These are phyloP conservation scores for Pythium monospermum DNA, from an alignment of 352 stramenopile genomes.

Conservation along the genomic window DNA sequence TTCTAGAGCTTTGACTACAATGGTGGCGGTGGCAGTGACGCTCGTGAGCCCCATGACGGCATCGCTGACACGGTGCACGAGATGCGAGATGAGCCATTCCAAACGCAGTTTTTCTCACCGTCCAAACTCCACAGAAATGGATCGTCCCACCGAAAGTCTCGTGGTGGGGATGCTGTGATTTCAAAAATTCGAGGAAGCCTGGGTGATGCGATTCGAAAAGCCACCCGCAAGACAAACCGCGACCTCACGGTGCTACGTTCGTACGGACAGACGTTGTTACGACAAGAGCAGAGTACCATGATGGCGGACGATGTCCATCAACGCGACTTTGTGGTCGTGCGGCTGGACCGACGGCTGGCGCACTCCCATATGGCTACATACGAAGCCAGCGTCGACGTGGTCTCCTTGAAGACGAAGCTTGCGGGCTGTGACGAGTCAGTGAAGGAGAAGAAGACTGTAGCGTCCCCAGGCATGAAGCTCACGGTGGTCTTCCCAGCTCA, in stretches of 20 bases:
- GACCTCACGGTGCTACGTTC: constrained; percentile 61
- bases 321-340: constrained; percentile 34
- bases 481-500: constrained; percentile 29
- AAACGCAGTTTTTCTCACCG: constrained; percentile 52
- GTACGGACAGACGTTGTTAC: constrained; percentile 44
- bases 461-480: constrained; percentile 4
- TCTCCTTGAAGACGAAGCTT: constrained; percentile 14
- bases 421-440: not conserved
- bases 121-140: constrained; percentile 21
- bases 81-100: constrained; percentile 50
- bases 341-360: constrained; percentile 3
- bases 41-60: constrained; percentile 23
- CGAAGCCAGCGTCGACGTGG: too few species aligned
- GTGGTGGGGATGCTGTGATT: constrained; percentile 20
- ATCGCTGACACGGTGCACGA: constrained; percentile 60
- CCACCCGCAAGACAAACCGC: constrained; percentile 41
- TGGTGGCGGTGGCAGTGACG: too few species aligned
- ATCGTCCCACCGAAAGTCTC: constrained; percentile 10
- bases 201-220: constrained; percentile 51
- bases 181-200: constrained; percentile 50
- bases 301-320: constrained; percentile 41
- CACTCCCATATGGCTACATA: constrained; percentile 27
- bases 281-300: constrained; percentile 17
- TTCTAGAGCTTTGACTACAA: constrained; percentile 11
- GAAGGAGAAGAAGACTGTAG: not conserved